phyloP scores from a whole-genome alignment of 2,329 filamentous ascomycete genomes.

The Colletotrichum melonis region DNA sequence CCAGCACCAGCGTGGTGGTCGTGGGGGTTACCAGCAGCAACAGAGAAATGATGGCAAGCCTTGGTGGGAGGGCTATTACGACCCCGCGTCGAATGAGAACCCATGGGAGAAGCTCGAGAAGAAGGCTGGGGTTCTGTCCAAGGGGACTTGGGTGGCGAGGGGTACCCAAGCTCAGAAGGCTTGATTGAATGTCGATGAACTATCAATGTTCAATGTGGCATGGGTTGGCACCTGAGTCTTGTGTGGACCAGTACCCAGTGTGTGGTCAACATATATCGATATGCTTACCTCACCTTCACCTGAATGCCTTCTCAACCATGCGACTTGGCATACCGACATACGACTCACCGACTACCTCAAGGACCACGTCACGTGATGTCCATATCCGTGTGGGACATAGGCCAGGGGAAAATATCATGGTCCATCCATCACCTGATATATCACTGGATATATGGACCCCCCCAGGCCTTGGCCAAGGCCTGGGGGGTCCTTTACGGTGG shows the following conservation, averaged over 20 bases:
- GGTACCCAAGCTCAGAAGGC: background rate
- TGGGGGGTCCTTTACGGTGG: background rate
- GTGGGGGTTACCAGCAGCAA: background rate
- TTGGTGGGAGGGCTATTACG: conserved; percentile 77
- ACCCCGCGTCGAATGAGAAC: conserved; percentile 76
- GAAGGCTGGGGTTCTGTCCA: conserved; percentile 53
- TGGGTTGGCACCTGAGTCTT: background rate
- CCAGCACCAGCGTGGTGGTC: background rate
- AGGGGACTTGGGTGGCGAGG: conserved; percentile 56
- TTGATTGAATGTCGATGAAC: background rate
- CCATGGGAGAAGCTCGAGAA: conserved; percentile 74
- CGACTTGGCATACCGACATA: background rate
- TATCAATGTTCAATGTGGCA: background rate
- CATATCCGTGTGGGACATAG: background rate
- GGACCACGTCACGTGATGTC: conserved; percentile 22
- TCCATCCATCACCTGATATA: conserved; percentile 34
- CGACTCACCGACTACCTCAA: background rate
- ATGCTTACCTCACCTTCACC: too few species aligned
- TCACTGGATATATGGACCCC: background rate
- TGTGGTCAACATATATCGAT: background rate
- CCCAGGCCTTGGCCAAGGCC: background rate
- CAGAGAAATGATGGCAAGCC: conserved; percentile 40
- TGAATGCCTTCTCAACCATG: background rate
- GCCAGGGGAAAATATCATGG: background rate
- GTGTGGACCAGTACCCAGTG: too few species aligned